Conservation (phyloP, 176 grass and related monocot species). For the Triticum turgidum region DNA sequence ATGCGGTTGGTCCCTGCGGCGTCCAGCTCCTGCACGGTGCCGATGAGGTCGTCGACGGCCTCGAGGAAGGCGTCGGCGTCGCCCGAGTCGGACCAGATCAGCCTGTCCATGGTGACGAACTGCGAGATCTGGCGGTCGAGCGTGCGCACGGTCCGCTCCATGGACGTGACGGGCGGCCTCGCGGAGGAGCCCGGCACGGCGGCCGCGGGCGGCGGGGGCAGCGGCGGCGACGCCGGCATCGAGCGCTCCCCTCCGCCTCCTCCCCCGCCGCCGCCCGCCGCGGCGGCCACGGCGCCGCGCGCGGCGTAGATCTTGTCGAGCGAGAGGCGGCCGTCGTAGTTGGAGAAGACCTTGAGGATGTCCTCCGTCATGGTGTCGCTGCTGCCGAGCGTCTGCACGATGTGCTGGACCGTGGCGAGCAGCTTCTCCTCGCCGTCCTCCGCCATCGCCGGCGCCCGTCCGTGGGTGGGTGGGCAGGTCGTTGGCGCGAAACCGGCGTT, state of each 20-base stretch:
- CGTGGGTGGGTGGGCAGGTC: no score
- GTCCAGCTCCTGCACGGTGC: constrained; percentile 82
- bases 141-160: constrained; percentile 81
- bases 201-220: not conserved
- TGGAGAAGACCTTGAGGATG: constrained; percentile 91
- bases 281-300: constrained; percentile 21
- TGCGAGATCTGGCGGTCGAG: constrained; percentile 96
- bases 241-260: constrained; percentile 31
- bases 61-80: constrained; percentile 81
- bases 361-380: constrained; percentile 94
- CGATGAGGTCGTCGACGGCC: constrained; percentile 83
- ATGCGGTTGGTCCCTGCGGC: constrained; percentile 57
- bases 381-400: constrained; percentile 76
- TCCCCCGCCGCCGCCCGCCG: not conserved
- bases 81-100: constrained; percentile 75
- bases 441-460: constrained; percentile 50
- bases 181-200: not conserved
- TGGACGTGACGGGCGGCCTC: constrained; percentile 42
- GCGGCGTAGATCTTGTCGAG: constrained; percentile 79
- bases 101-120: constrained; percentile 61
- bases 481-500: no score
- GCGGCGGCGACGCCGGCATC: constrained; percentile 35
- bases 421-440: constrained; percentile 98
- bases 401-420: constrained; percentile 81
- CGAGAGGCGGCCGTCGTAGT: constrained; percentile 88